Base-by-base conservation (phyloP, 352 stramenopile genomes). In the Aphanomyces invadans region DNA sequence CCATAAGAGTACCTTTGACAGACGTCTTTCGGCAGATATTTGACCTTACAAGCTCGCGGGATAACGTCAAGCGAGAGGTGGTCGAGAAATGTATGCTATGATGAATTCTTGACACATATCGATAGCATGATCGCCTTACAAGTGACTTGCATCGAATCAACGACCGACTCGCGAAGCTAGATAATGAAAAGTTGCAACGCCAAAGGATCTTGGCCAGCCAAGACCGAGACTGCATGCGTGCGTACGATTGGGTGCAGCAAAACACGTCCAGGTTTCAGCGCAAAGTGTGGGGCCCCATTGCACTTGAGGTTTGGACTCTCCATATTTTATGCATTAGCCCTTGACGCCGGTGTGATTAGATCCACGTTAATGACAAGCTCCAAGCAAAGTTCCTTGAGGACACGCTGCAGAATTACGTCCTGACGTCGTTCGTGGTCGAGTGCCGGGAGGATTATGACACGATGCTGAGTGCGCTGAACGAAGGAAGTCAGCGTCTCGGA, bases 341-440 rank as follows among this genome's bases (percentile, higher is more conserved):
- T n/a, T n/a, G n/a, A n/a, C n/a, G n/a, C n/a, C n/a, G n/a, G n/a
- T 15, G 21, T 67, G 4, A n/a, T 26, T 61, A 86, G 74, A 88
- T 95, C 73, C 83, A 90, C 68, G 75, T 95, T 2, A 86, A 86
- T 51, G 81, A 92, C 53, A 69, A 76, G 7, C 80, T 88, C 1
- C 80, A 94, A 45, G 85, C 86, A 0, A 89, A 94, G 48, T 95
- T 90, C 49, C 71, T 95, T 3, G 86, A 95, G 72, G 82, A 91
- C 51, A 91, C 79, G 9, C 69, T 95, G 7, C 83, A 86, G 4
- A 92, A 88, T 38, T 93, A 77, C 76, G 72, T 93, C 23, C 75
- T 92, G 64, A 77, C 74, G 21, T 79, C 81, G 3, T 71, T 95
- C 21, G 79, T 95, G 12, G 79, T 76, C 1, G 86, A 95, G 70